These are phyloP conservation scores for Meyerozyma sp. DNA, from an alignment of 1,139 yeast species.

Conservation along the genomic window DNA sequence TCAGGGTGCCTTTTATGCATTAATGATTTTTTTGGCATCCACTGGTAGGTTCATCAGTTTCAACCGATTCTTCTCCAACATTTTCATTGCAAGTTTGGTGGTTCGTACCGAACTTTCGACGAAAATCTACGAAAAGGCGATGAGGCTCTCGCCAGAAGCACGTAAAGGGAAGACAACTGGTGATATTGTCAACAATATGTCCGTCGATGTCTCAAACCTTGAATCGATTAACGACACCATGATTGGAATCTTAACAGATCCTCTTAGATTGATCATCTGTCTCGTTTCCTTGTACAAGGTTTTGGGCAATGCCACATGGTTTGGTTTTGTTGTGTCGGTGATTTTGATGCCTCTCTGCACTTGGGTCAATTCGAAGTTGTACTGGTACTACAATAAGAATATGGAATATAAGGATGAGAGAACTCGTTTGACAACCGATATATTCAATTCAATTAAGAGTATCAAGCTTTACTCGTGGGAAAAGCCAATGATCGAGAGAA, in stretches of 20 bases:
- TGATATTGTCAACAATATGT: slow-evolving; percentile 34
- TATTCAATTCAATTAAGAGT: slow-evolving; percentile 34
- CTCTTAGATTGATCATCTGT: slow-evolving; percentile 24
- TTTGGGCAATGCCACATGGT: slow-evolving; percentile 29
- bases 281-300: slow-evolving; percentile 23
- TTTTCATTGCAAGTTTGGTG: slow-evolving; percentile 6
- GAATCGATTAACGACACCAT: slow-evolving; percentile 19
- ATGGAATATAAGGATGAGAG: slow-evolving; percentile 33
- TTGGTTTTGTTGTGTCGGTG: slow-evolving; percentile 29
- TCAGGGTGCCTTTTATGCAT: slow-evolving; percentile 26
- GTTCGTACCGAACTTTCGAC: slow-evolving; percentile 19
- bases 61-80: slow-evolving; percentile 19
- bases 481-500: slow-evolving; percentile 30
- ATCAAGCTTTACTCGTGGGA: slow-evolving; percentile 40
- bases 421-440: slow-evolving; percentile 34
- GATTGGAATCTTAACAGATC: slow-evolving; percentile 23
- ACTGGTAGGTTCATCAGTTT: slow-evolving; percentile 20
- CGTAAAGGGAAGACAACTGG: slow-evolving; percentile 36
- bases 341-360: slow-evolving; percentile 31
- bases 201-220: slow-evolving; percentile 30
- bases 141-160: slow-evolving; percentile 32
- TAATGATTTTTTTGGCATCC: slow-evolving; percentile 20
- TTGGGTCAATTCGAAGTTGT: slow-evolving; percentile 23
- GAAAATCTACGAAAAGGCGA: slow-evolving; percentile 28
- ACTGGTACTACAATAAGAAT: slow-evolving; percentile 17